Conservation (phyloP, 2,329 filamentous ascomycete species). For the Teratosphaeria epicoccoides region DNA sequence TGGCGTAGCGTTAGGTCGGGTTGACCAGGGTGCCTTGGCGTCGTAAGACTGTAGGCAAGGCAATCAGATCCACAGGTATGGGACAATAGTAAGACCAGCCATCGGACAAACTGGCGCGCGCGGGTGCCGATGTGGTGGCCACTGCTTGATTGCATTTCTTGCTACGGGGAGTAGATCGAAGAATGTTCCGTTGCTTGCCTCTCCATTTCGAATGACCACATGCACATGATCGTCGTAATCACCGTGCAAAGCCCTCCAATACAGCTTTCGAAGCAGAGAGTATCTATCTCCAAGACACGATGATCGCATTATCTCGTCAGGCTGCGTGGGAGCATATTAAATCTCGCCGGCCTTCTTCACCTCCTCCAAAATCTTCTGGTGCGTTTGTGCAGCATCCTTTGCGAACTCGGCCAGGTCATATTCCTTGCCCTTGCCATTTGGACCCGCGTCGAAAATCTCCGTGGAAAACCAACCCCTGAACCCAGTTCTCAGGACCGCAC, state of each 20-base stretch:
- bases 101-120: too few species aligned
- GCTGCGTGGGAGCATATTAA: neutral
- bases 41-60: neutral
- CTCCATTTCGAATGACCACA: neutral
- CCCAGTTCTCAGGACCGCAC: slow-evolving; percentile 56
- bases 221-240: neutral
- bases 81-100: neutral
- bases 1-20: too few species aligned
- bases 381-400: slow-evolving; percentile 20
- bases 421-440: slow-evolving; percentile 42
- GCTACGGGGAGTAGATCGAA: neutral
- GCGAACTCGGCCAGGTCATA: slow-evolving; percentile 36
- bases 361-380: slow-evolving; percentile 31
- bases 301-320: neutral
- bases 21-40: too few species aligned
- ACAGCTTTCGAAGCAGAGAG: neutral
- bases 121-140: neutral
- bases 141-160: neutral
- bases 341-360: neutral
- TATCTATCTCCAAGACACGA: neutral
- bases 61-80: neutral
- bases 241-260: neutral
- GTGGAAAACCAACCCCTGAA: slow-evolving; percentile 58
- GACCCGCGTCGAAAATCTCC: slow-evolving; percentile 57
- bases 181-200: neutral